Base-by-base conservation (phyloP, 2,329 filamentous ascomycete species). In the Orbilia javanica region DNA sequence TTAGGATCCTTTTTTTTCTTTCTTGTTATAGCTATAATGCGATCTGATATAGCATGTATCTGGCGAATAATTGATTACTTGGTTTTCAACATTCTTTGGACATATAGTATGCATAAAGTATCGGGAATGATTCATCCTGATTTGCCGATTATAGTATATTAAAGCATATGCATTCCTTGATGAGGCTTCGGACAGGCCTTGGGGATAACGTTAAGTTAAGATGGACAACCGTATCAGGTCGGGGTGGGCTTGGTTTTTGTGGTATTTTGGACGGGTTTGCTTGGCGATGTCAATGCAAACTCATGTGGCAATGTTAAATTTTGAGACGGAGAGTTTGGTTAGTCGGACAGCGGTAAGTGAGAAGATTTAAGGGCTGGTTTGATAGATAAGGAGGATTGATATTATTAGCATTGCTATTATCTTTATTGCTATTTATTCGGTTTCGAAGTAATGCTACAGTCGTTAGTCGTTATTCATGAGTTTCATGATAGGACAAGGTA, bases 41-140 rank as follows among this genome's bases (percentile, higher is more conserved):
- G 4, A 6, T 25, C 25, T 53, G 50, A n/a, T 53, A 31, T 31
- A 31, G 50, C 25, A 6, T 53, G 2, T 25, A 31, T 31, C 13
- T 13, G 25, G 18, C 46, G 15, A 50, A 25, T 50, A 18, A 25
- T 22, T n/a, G n/a, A n/a, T n/a, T n/a, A n/a, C n/a, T n/a, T n/a
- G n/a, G n/a, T n/a, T n/a, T n/a, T n/a, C 20, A 8, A 18, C 6
- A 10, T 20, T 15, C 5, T 39, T 11, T 3, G 11, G 42, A 44
- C 7, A 42, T 42, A 22, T 4, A 27, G 55, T 42, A 60, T 60
- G 20, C 34, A 60, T 25, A n/a, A 7, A 2, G n/a, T 60, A 34
- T 27, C 1, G 34, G 31, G 34, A 60, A 60, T 60, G 55, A 60
- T 25, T 60, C 55, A 60, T 60, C 34, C 31, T 60, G 55, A 60